These are phyloP conservation scores for Auricularia sp. DNA, from an alignment of 768 basidiomycete genomes.

Conservation along the genomic window DNA sequence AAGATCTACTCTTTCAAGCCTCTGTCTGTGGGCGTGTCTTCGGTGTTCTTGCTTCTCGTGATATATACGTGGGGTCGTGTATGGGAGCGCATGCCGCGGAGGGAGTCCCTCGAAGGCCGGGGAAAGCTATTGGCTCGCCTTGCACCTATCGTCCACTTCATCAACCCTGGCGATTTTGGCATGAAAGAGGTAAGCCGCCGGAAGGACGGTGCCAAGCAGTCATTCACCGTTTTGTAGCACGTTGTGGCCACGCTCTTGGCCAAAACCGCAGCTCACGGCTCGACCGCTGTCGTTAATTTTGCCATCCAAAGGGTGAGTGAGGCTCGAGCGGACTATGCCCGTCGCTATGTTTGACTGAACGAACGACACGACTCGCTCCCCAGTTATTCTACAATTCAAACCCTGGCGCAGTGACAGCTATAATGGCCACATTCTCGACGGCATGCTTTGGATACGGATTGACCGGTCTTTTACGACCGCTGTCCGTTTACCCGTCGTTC, in stretches of 20 bases:
- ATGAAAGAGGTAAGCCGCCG: conserved; percentile 41
- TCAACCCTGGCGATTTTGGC: conserved; percentile 47
- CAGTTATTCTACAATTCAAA: conserved; percentile 52
- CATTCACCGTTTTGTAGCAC: conserved; percentile 29
- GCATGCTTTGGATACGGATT: conserved; percentile 40
- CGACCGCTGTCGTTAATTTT: conserved; percentile 48
- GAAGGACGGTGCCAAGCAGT: neutral
- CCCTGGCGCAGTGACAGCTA: conserved; percentile 43
- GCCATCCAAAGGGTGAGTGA: conserved; percentile 44
- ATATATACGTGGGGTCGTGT: conserved; percentile 39
- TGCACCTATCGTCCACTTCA: conserved; percentile 32
- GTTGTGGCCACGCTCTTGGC: conserved; percentile 47
- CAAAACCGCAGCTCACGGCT: conserved; percentile 44
- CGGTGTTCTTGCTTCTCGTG: conserved; percentile 47
- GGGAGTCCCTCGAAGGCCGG: conserved; percentile 28
- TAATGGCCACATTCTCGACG: conserved; percentile 37
- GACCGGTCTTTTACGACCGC: conserved; percentile 46
- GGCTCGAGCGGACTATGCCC: neutral
- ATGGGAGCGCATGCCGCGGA: conserved; percentile 29
- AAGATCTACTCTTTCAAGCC: conserved; percentile 57
- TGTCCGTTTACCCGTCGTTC: conserved; percentile 52
- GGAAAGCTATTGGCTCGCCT: conserved; percentile 28
- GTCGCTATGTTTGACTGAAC: neutral
- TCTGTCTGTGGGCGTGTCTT: conserved; percentile 38
- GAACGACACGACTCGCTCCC: neutral